A percentile compares a stretch with the other conserved stretches of the same genome.
Conservation (phyloP, 495 filamentous ascomycete genomes). For the Glutinoglossum americanum region DNA sequence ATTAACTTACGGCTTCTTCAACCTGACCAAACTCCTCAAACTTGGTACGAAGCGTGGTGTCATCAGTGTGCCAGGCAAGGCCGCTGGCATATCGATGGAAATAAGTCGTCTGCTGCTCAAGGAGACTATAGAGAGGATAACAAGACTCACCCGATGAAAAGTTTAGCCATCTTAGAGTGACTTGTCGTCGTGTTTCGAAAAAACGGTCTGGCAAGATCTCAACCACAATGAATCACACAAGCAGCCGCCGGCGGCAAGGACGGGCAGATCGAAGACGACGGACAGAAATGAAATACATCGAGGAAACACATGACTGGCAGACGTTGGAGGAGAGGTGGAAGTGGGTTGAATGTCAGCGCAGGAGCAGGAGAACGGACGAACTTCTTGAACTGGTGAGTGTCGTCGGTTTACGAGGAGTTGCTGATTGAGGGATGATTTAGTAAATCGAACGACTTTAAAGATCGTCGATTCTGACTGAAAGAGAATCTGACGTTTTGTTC, state of each 20-base stretch:
- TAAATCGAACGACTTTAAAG: not conserved
- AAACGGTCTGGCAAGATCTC: slow-evolving; percentile 5
- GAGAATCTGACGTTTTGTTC: not conserved
- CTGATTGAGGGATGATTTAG: not conserved
- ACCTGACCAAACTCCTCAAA: slow-evolving; percentile 27
- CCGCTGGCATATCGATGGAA: slow-evolving; percentile 14
- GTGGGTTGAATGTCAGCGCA: slow-evolving; percentile 5
- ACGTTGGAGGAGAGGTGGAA: slow-evolving; percentile 2
- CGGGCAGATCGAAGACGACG: slow-evolving; percentile 2
- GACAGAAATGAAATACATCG: not conserved
- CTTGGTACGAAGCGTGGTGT: slow-evolving; percentile 22
- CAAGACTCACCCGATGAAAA: slow-evolving; percentile 24
- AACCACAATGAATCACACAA: slow-evolving; percentile 2
- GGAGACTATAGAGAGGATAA: not conserved
- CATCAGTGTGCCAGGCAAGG: slow-evolving; percentile 28
- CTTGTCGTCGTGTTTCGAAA: not conserved
- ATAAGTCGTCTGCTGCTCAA: not conserved
- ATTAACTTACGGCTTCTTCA: slow-evolving; percentile 21
- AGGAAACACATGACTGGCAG: slow-evolving; percentile 3
- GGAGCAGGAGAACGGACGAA: slow-evolving; percentile 6
- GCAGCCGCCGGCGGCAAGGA: not conserved
- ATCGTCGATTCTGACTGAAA: not conserved
- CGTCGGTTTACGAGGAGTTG: not conserved
- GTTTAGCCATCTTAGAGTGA: slow-evolving; percentile 20
- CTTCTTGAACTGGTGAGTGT: slow-evolving; percentile 2